Evolutionary conservation across 768 basidiomycete species (phyloP), one percentile per base, ranked within the genome.

Genomic region (Lanmaoa pseudosensibilis): DNA sequence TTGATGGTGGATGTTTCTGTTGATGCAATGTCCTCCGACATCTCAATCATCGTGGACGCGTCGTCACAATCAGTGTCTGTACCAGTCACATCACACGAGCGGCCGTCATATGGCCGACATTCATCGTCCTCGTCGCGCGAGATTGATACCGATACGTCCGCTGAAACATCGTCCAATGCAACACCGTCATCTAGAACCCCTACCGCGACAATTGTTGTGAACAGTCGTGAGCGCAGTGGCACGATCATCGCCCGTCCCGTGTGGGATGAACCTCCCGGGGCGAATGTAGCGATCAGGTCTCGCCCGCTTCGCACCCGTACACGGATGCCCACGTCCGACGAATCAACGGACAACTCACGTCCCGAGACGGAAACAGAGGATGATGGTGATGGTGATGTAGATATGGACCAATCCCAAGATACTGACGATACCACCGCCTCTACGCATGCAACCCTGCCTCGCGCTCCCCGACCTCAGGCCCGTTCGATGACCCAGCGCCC

Each of bases 281-380:
- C 66, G 38, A 64, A 60, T 25, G 50, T 67, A 10, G 59, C 71
- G 16, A 54, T 65, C 46, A 64, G 67, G 25, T 67, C 74, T 51
- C 74, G 76, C 43, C 55, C 64, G 19, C 59, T 62, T 57, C 68
- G 75, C 34, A 46, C 68, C 23, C 76, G 72, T 16, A 50, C 64
- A 51, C 61, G 67, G 49, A 58, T 73, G 38, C 66, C 67, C 38
- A 73, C 64, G 5, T 80, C 80, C 6, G 74, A 77, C 13, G 69
- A 72, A 49, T 78, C 78, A 2, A 75, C 77, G 0, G 76, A 77
- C 33, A 80, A 77, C n/a, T 84, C 85, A 0, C 75, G 86, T 13
- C 78, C 85, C 0, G 86, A 88, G 55, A 87, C 88, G 0, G 90
- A 92, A 72, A 87, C 88, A 0, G 90, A 94, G 67, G 88, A 88